Percentiles rank a stretch among this genome's conserved stretches.
Evolutionary conservation across 2,329 filamentous ascomycete genomes (phyloP).

Genomic region (Ceratocystis variospora): DNA sequence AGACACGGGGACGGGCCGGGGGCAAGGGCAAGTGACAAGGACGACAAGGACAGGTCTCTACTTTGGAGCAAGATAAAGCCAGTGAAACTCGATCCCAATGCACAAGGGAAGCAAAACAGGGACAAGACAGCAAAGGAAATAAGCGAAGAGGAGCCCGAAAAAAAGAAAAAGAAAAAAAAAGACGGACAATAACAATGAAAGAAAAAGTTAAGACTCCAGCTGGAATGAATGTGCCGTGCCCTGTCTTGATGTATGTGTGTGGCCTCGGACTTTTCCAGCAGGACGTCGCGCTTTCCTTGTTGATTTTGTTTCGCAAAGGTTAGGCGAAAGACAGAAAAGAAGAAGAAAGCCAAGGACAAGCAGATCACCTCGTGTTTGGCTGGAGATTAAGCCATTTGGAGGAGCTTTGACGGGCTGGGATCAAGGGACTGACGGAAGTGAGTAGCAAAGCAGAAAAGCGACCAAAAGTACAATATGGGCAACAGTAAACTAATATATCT

Average conservation of each 20-base stretch:
- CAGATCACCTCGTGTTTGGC: slow-evolving; percentile 2
- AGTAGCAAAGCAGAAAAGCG: not conserved
- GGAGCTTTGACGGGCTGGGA: slow-evolving; percentile 6
- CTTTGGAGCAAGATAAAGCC: slow-evolving; percentile 1
- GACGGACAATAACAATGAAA: not conserved
- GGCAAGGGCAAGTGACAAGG: not conserved
- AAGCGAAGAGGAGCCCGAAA: not conserved
- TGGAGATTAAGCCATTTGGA: slow-evolving; percentile 3
- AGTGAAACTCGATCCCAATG: not conserved
- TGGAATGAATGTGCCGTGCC: not conserved
- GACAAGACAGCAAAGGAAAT: not conserved
- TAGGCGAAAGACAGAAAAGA: not conserved
- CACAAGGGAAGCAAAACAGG: not conserved
- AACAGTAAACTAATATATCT: not conserved
- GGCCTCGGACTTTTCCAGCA: not conserved
- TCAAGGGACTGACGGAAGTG: not conserved
- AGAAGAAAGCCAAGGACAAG: not conserved
- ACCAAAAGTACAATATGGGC: not conserved
- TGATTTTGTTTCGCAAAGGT: not conserved
- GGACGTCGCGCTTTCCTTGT: not conserved
- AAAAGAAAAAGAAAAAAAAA: not conserved
- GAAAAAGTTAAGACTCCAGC: not conserved
- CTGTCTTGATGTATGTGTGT: not conserved
- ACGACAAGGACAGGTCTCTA: not conserved
- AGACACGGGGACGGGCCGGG: not conserved